A percentile compares a stretch with the other conserved stretches of the same genome.
phyloP scores from a whole-genome alignment of 2,329 filamentous ascomycete genomes.

The Monosporascus cannonballus region DNA sequence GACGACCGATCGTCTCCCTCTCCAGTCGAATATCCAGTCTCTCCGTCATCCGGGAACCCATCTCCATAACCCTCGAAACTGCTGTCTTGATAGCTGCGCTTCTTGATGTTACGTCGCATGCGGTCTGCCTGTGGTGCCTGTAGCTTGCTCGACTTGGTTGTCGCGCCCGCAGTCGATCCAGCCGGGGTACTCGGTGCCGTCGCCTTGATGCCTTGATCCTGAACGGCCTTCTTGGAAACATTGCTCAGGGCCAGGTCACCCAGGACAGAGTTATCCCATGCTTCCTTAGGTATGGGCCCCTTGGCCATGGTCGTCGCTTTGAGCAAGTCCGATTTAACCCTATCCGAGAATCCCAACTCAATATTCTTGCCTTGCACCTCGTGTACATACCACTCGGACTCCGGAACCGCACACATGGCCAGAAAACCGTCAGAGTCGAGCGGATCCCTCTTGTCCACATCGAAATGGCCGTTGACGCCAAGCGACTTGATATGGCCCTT shows the following conservation, averaged over 20 bases:
- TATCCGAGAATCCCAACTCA: conserved; percentile 42
- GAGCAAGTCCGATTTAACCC: conserved; percentile 36
- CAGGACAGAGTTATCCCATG: conserved; percentile 54
- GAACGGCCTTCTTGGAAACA: conserved; percentile 31
- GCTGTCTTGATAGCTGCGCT: conserved; percentile 68
- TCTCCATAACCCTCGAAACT: conserved; percentile 72
- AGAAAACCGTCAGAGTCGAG: conserved; percentile 47
- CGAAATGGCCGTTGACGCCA: conserved; percentile 56
- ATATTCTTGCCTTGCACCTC: conserved; percentile 50
- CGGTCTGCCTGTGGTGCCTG: conserved; percentile 43
- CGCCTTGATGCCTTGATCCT: conserved; percentile 36
- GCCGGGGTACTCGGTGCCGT: conserved; percentile 50
- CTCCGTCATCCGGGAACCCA: conserved; percentile 64
- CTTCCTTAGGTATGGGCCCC: conserved; percentile 46
- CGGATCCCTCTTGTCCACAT: conserved; percentile 50
- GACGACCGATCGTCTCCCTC: conserved; percentile 57
- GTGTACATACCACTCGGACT: conserved; percentile 52
- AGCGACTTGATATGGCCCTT: conserved; percentile 62
- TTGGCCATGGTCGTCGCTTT: conserved; percentile 52
- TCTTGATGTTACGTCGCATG: conserved; percentile 62
- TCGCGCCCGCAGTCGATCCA: conserved; percentile 25
- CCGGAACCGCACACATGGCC: conserved; percentile 43
- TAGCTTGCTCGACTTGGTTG: conserved; percentile 22
- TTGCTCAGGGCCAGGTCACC: conserved; percentile 46
- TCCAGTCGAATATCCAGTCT: conserved; percentile 63